Conservation (phyloP, 208 protist genomes). For the Leishmania amazonensis region DNA sequence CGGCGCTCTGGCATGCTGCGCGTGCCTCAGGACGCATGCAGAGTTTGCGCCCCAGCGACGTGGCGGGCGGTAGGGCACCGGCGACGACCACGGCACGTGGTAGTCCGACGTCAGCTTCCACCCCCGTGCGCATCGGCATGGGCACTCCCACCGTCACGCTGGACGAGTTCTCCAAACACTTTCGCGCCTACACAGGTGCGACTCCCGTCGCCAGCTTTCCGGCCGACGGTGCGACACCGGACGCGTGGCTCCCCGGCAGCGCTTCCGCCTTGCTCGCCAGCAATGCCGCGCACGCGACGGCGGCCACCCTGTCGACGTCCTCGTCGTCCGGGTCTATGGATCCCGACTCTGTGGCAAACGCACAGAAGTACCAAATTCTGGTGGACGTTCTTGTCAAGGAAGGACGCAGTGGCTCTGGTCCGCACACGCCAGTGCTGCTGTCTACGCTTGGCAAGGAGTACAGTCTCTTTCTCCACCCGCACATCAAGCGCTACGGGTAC, state of each 20-base stretch:
- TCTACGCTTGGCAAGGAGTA: constrained; percentile 91
- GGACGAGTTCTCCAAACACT: constrained; percentile 47
- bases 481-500: constrained; percentile 64
- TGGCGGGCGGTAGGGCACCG: constrained; percentile 11
- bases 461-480: constrained; percentile 57
- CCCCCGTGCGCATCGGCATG: background rate
- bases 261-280: background rate
- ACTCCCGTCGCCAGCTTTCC: background rate
- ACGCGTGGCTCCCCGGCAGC: background rate
- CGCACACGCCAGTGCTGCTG: constrained; percentile 65
- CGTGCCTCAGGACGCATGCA: constrained; percentile 85
- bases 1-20: constrained; percentile 94
- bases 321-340: background rate
- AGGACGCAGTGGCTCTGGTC: constrained; percentile 46
- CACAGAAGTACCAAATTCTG: constrained; percentile 40
- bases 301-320: background rate
- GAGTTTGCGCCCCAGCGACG: constrained; percentile 39
- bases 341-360: constrained; percentile 17
- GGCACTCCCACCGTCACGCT: constrained; percentile 22
- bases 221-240: background rate
- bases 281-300: background rate
- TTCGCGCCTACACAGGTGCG: constrained; percentile 27
- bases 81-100: background rate
- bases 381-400: constrained; percentile 76
- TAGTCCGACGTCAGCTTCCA: background rate